Conservation (phyloP, 2,329 filamentous ascomycete genomes). For the Stromatinia cepivora region DNA sequence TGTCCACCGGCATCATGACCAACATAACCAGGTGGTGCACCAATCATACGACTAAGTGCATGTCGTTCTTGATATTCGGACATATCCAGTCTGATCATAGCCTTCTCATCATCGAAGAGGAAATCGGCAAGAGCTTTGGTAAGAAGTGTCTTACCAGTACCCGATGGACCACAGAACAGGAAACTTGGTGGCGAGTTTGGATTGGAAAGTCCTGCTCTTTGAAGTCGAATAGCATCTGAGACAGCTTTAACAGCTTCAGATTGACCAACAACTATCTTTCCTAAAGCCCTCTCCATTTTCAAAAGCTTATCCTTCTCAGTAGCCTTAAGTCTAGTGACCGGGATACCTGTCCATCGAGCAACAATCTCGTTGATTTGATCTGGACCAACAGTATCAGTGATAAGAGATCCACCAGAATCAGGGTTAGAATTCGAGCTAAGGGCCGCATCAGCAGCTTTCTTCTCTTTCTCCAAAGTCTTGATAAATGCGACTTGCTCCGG, state of each 20-base stretch:
- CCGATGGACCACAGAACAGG: slow-evolving; percentile 97
- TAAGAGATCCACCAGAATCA: slow-evolving; percentile 68
- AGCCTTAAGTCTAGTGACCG: slow-evolving; percentile 88
- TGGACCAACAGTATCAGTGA: slow-evolving; percentile 91
- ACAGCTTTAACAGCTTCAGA: slow-evolving; percentile 91
- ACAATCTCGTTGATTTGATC: slow-evolving; percentile 99
- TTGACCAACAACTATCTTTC: slow-evolving; percentile 86
- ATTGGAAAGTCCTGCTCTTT: slow-evolving; percentile 90
- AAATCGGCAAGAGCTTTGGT: slow-evolving; percentile 98
- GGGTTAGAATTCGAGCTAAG: slow-evolving; percentile 54
- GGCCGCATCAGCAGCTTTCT: slow-evolving; percentile 73
- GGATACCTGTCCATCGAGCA: slow-evolving; percentile 95
- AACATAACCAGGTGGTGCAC: slow-evolving; percentile 93
- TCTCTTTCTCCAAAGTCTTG: slow-evolving; percentile 76
- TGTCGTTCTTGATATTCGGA: slow-evolving; percentile 99
- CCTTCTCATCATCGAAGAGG: slow-evolving; percentile 92
- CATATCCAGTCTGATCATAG: slow-evolving; percentile 99
- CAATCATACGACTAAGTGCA: slow-evolving; percentile 94
- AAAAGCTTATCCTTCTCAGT: slow-evolving; percentile 98
- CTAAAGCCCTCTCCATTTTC: slow-evolving; percentile 87
- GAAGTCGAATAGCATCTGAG: slow-evolving; percentile 92
- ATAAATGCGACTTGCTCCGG: slow-evolving; percentile 85
- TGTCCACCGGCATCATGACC: slow-evolving; percentile 96
- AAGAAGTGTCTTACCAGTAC: slow-evolving; percentile 95
- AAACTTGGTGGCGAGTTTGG: slow-evolving; percentile 97